A percentile compares a stretch with the other conserved stretches of the same genome.
phyloP scores from a whole-genome alignment of 1,284 basidiomycete species.

The Ceratobasidium sp. region DNA sequence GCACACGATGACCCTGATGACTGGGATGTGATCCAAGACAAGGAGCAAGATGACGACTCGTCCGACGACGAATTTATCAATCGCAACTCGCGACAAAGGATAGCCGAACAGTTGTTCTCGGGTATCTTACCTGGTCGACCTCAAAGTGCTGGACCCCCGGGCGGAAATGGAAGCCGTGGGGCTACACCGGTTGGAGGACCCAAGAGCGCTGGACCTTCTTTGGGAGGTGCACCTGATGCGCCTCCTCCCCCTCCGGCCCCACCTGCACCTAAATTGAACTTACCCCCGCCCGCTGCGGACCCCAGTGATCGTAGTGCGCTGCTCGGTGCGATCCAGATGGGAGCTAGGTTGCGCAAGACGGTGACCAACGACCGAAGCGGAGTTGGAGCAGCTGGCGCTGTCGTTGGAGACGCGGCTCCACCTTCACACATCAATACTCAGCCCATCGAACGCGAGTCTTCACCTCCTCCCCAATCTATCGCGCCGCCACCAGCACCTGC shows the following conservation, averaged over 20 bases:
- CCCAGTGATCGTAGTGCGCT: conserved; percentile 72
- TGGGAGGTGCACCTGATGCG: conserved; percentile 40
- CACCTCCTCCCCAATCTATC: conserved; percentile 49
- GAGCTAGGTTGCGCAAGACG: conserved; percentile 76
- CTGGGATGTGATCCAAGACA: conserved; percentile 74
- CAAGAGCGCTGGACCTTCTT: conserved; percentile 41
- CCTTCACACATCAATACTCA: conserved; percentile 69
- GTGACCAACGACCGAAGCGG: conserved; percentile 86
- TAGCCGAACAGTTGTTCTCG: conserved; percentile 80
- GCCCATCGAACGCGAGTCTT: conserved; percentile 52
- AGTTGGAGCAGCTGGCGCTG: conserved; percentile 72
- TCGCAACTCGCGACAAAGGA: conserved; percentile 69
- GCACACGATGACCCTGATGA: conserved; percentile 67
- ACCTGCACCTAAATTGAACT: conserved; percentile 52
- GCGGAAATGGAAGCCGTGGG: conserved; percentile 38
- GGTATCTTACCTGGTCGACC: conserved; percentile 60
- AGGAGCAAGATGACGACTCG: conserved; percentile 73
- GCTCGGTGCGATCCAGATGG: conserved; percentile 83
- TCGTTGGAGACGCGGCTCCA: conserved; percentile 76
- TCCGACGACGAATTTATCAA: conserved; percentile 82
- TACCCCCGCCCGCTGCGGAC: conserved; percentile 48
- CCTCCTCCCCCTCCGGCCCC: conserved; percentile 52
- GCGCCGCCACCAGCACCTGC: conserved; percentile 37
- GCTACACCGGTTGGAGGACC: conserved; percentile 43
- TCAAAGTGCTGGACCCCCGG: conserved; percentile 33